Evolutionary conservation across 192 early-diverging fungal genomes (phyloP).

Genomic region (Dissophora globulifera): DNA sequence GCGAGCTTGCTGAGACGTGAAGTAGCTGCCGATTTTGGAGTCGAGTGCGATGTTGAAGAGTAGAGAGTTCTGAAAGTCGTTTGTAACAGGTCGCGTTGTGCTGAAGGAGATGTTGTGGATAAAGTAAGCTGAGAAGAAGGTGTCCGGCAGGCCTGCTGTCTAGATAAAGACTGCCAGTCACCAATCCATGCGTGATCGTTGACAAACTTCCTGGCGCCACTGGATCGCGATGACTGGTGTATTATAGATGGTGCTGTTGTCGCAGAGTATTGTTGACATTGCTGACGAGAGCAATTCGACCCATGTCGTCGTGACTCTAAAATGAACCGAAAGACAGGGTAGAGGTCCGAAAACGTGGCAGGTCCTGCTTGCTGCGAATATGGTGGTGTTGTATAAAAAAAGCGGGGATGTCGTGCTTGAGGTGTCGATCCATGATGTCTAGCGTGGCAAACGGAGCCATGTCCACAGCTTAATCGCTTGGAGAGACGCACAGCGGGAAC

Average conservation of each 20-base stretch:
- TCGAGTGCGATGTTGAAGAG: not conserved
- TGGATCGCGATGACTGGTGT: not conserved
- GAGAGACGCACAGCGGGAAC: not conserved
- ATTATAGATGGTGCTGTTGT: not conserved
- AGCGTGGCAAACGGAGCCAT: not conserved
- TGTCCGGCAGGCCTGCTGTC: too few species aligned
- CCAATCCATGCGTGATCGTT: not conserved
- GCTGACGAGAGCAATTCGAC: not conserved
- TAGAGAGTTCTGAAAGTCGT: not conserved
- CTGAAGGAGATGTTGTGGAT: too few species aligned
- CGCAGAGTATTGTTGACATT: not conserved
- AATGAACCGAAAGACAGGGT: constrained; percentile 34
- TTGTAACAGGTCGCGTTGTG: too few species aligned
- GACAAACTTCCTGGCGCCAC: not conserved
- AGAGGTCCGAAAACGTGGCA: constrained; percentile 44
- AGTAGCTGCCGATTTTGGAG: not conserved
- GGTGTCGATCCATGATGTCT: not conserved
- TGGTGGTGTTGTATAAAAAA: not conserved
- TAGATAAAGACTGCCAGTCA: not conserved
- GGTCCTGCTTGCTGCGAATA: not conserved
- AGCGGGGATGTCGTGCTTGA: not conserved
- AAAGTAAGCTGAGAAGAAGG: too few species aligned
- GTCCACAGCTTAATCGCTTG: constrained; percentile 8
- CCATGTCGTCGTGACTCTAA: constrained; percentile 17
- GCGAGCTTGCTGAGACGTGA: not conserved